Evolutionary conservation across 768 basidiomycete genomes (phyloP).

Genomic region (Trametes cingulata): DNA sequence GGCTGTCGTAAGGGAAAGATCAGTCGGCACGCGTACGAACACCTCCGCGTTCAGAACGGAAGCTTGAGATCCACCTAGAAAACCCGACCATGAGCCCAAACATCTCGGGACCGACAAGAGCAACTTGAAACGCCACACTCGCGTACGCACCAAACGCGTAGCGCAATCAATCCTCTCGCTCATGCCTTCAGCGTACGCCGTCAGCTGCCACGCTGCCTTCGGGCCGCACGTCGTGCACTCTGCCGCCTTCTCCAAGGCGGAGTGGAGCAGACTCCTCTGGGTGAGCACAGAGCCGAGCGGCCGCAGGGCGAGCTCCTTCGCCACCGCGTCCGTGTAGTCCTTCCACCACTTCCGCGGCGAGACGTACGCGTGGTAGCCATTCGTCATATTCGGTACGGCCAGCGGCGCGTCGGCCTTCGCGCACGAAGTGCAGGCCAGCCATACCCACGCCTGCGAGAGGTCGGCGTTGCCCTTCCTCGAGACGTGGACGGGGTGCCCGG

Average conservation of each 20-base stretch:
- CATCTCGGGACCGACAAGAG: neutral
- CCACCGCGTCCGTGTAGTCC: neutral
- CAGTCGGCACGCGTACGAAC: neutral
- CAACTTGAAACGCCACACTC: too few relatives aligned
- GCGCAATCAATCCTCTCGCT: neutral
- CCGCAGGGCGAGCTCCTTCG: neutral
- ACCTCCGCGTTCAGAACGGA: neutral
- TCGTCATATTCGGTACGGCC: too few relatives aligned
- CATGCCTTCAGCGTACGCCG: neutral
- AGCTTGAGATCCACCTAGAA: neutral
- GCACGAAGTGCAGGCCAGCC: neutral
- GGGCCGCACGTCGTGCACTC: neutral
- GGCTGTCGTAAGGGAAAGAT: too few relatives aligned
- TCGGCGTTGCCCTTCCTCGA: conserved; percentile 7
- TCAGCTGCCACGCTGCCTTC: neutral
- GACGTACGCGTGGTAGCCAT: neutral
- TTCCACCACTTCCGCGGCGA: conserved; percentile 4
- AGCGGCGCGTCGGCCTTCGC: neutral
- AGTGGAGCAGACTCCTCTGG: neutral
- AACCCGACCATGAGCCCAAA: neutral
- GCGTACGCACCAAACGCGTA: neutral
- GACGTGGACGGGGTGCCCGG: neutral
- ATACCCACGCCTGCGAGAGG: neutral
- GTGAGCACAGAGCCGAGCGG: neutral
- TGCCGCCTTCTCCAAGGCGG: neutral